Conservation (phyloP, 768 basidiomycete species). For the Vishniacozyma victoriae region DNA sequence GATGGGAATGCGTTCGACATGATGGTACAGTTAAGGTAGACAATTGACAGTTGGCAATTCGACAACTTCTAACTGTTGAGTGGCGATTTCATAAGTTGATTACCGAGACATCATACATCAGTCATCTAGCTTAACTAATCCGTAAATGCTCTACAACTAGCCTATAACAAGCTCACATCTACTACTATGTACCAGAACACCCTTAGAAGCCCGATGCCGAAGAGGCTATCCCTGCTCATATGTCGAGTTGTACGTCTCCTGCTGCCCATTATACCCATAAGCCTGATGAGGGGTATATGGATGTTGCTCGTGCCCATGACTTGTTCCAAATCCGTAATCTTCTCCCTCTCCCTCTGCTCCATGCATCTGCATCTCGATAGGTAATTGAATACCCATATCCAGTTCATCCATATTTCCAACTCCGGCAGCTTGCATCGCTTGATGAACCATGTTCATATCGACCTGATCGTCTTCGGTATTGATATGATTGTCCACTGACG, state of each 20-base stretch:
- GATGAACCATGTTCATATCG: slow-evolving; percentile 37
- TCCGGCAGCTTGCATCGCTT: slow-evolving; percentile 35
- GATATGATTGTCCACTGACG: background rate
- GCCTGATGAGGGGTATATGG: background rate
- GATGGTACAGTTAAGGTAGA: background rate
- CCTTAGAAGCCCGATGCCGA: no score
- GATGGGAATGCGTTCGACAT: slow-evolving; percentile 23
- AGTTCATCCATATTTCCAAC: slow-evolving; percentile 36
- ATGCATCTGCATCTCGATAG: slow-evolving; percentile 43
- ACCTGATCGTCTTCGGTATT: slow-evolving; percentile 3
- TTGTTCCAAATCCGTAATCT: background rate
- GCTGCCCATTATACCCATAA: background rate
- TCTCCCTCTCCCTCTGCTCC: background rate
- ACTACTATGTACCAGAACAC: no score
- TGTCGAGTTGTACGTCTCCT: no score
- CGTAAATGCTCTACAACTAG: no score
- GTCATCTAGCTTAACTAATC: no score
- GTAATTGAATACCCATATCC: slow-evolving; percentile 39
- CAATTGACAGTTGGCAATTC: background rate
- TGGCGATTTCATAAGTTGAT: no score
- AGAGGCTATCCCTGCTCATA: no score
- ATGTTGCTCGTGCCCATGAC: background rate
- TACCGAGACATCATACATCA: no score
- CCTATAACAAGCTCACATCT: no score
- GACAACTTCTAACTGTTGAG: background rate